Percentiles rank a stretch among this genome's conserved stretches.
These are phyloP conservation scores for Aspergillus pseudoglaucus DNA, from an alignment of 2,329 filamentous ascomycete species.

Conservation along the genomic window DNA sequence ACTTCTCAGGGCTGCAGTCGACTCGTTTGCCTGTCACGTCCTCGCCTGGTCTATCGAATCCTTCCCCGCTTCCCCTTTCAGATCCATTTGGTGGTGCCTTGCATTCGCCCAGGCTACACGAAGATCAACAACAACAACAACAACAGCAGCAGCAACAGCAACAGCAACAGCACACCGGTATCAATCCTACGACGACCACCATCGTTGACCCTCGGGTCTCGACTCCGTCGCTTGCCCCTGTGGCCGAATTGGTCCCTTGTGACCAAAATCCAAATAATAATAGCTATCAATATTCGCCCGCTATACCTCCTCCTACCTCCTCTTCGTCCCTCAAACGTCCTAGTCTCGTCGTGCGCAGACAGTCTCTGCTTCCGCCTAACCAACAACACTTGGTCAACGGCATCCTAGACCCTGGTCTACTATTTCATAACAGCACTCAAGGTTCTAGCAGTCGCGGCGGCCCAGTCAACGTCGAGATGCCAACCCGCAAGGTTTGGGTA, in stretches of 20 bases:
- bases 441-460: constrained; percentile 12
- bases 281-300: background rate
- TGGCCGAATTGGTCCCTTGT: constrained; percentile 18
- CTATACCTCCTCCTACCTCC: constrained; percentile 4
- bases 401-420: constrained; percentile 24
- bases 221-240: constrained; percentile 21
- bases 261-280: constrained; percentile 8
- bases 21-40: constrained; percentile 18
- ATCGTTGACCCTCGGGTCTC: constrained; percentile 13
- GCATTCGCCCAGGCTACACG: constrained; percentile 2
- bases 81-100: background rate
- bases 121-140: constrained; percentile 5
- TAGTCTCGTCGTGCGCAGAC: constrained; percentile 29
- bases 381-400: constrained; percentile 34
- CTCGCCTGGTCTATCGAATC: constrained; percentile 11
- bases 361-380: constrained; percentile 34
- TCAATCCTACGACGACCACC: constrained; percentile 5
- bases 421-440: constrained; percentile 16
- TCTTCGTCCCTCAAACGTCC: constrained; percentile 24
- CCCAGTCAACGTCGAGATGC: constrained; percentile 26
- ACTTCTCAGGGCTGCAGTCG: no score
- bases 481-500: constrained; percentile 80
- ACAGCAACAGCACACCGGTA: constrained; percentile 2
- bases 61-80: constrained; percentile 11
- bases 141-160: constrained; percentile 8